These are phyloP conservation scores for Nyctanthes arbortristis DNA, from an alignment of 257 asterid genomes.

Conservation along the genomic window DNA sequence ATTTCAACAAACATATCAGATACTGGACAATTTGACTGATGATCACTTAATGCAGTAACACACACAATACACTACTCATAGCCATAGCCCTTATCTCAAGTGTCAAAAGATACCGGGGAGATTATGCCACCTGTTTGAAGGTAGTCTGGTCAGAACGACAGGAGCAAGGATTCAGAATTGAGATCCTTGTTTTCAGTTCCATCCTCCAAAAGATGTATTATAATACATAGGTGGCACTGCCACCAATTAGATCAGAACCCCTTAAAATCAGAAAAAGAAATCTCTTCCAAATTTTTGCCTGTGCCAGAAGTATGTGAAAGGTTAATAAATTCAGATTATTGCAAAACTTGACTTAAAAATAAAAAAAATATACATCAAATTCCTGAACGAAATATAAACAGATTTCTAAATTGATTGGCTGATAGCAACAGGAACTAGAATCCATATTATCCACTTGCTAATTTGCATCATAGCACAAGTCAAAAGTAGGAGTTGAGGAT, in stretches of 20 bases:
- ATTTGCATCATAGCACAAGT: conserved; percentile 39
- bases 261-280: conserved; percentile 2
- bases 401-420: conserved; percentile 2
- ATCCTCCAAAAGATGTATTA: too few relatives aligned
- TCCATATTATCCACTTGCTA: conserved; percentile 28
- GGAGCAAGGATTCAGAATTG: conserved; percentile 19
- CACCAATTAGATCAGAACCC: conserved; percentile 2
- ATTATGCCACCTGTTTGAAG: neutral
- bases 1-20: neutral
- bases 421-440: conserved; percentile 19
- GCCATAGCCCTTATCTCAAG: neutral
- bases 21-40: neutral
- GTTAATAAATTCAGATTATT: neutral
- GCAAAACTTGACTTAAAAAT: neutral
- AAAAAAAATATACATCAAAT: neutral
- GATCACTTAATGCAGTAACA: neutral
- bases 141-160: neutral
- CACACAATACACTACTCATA: neutral
- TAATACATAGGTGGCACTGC: too few relatives aligned
- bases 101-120: neutral
- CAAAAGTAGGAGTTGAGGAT: conserved; percentile 29
- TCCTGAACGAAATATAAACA: conserved; percentile 10
- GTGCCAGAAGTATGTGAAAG: neutral
- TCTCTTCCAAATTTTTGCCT: conserved; percentile 1
- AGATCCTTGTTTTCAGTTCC: conserved; percentile 20